phyloP scores from a whole-genome alignment of 1,284 basidiomycete species.

The Grifola frondosa region DNA sequence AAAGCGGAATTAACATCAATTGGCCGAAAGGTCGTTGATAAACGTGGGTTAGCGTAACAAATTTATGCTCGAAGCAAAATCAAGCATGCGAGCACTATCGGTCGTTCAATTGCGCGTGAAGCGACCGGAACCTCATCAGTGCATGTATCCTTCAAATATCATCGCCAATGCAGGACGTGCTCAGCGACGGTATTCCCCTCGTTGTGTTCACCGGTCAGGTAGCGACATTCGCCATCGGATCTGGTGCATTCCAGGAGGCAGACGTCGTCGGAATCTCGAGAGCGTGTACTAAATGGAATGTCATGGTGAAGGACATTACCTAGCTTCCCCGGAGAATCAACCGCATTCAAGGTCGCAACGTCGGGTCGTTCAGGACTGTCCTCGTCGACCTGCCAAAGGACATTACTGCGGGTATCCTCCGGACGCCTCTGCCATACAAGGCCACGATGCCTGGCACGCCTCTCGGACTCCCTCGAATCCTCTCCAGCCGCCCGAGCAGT shows the following conservation, averaged over 20 bases:
- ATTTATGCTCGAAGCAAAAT: slow-evolving; percentile 69
- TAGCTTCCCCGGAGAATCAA: slow-evolving; percentile 96
- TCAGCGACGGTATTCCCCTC: slow-evolving; percentile 91
- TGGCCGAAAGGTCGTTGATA: no score
- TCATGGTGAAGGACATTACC: slow-evolving; percentile 97
- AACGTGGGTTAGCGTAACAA: no score
- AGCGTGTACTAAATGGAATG: slow-evolving; percentile 99
- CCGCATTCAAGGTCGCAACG: slow-evolving; percentile 97
- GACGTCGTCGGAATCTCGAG: slow-evolving; percentile 95
- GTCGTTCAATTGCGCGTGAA: slow-evolving; percentile 56
- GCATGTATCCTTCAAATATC: slow-evolving; percentile 70
- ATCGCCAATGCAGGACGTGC: slow-evolving; percentile 98
- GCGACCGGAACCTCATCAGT: slow-evolving; percentile 61
- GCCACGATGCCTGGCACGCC: slow-evolving; percentile 84
- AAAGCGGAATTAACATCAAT: no score
- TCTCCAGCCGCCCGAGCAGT: slow-evolving; percentile 53
- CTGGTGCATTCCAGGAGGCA: slow-evolving; percentile 98
- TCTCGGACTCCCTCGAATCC: slow-evolving; percentile 81
- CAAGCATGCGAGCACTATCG: slow-evolving; percentile 66
- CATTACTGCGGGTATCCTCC: slow-evolving; percentile 92
- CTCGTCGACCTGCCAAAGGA: slow-evolving; percentile 98
- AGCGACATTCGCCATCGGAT: slow-evolving; percentile 96
- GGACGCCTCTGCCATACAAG: no score
- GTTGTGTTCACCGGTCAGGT: slow-evolving; percentile 98
- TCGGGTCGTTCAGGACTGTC: slow-evolving; percentile 94